Evolutionary conservation across 805 yeast genomes (phyloP).

Genomic region (Wickerhamomyces bovis): DNA sequence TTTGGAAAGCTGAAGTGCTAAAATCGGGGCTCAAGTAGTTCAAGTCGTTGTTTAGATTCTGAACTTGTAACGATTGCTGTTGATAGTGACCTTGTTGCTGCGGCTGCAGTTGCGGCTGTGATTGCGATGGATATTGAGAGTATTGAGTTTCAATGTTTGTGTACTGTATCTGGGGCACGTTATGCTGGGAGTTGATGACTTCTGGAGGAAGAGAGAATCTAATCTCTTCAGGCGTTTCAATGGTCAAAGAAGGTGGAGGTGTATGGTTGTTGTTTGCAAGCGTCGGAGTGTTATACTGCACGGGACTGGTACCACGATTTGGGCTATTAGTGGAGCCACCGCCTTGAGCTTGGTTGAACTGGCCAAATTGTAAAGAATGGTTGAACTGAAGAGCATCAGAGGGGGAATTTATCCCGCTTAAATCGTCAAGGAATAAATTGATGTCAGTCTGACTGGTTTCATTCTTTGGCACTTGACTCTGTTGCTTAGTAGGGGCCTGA

Average conservation of each 20-base stretch:
- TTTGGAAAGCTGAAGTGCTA: slow-evolving; percentile 13
- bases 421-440: slow-evolving; percentile 3
- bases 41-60: neutral
- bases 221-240: slow-evolving; percentile 6
- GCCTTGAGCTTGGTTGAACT: neutral
- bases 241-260: slow-evolving; percentile 4
- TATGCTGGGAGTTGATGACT: neutral
- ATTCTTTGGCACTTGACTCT: neutral
- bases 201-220: neutral
- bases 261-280: neutral
- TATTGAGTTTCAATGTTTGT: neutral
- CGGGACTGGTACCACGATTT: neutral
- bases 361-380: neutral
- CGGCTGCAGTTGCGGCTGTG: neutral
- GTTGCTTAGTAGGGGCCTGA: neutral
- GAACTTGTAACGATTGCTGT: neutral
- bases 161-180: neutral
- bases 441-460: neutral
- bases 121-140: neutral
- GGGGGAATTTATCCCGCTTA: slow-evolving; percentile 2
- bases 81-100: neutral
- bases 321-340: neutral
- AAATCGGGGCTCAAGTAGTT: slow-evolving; percentile 13
- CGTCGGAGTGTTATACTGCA: neutral
- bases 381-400: slow-evolving; percentile 1